These are phyloP conservation scores for Aaosphaeria arxii DNA, from an alignment of 2,329 filamentous ascomycete genomes.

Conservation along the genomic window DNA sequence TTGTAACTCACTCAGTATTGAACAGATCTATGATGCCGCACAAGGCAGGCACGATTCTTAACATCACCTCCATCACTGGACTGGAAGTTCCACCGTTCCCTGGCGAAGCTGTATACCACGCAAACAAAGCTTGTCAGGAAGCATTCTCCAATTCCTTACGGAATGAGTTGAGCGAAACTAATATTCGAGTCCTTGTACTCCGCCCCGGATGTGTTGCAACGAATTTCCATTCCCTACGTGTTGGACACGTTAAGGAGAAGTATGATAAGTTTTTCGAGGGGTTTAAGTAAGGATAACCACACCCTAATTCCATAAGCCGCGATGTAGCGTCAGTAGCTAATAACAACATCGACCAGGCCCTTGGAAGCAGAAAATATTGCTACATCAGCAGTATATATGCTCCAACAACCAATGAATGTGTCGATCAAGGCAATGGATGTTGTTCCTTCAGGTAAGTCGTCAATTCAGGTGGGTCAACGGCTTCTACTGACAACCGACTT, in stretches of 20 bases:
- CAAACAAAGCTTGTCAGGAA: constrained; percentile 48
- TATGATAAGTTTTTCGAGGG: constrained; percentile 44
- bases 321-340: neutral
- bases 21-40: constrained; percentile 42
- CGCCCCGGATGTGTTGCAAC: constrained; percentile 49
- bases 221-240: constrained; percentile 47
- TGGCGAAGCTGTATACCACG: constrained; percentile 50
- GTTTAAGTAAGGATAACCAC: constrained; percentile 23
- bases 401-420: constrained; percentile 39
- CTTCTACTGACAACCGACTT: too few species aligned
- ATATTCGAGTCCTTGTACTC: constrained; percentile 48
- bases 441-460: constrained; percentile 35
- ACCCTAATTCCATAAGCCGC: neutral
- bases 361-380: neutral
- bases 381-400: constrained; percentile 37
- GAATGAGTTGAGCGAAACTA: constrained; percentile 46
- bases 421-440: constrained; percentile 49
- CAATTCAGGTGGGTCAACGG: too few species aligned
- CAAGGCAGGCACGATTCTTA: constrained; percentile 46
- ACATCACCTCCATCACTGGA: constrained; percentile 47
- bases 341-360: neutral
- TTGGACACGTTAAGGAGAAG: constrained; percentile 41
- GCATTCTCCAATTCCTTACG: constrained; percentile 50
- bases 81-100: constrained; percentile 49
- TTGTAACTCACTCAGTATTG: constrained; percentile 44